These are phyloP conservation scores for Epichloe aotearoae DNA, from an alignment of 2,329 filamentous ascomycete genomes.

Conservation along the genomic window DNA sequence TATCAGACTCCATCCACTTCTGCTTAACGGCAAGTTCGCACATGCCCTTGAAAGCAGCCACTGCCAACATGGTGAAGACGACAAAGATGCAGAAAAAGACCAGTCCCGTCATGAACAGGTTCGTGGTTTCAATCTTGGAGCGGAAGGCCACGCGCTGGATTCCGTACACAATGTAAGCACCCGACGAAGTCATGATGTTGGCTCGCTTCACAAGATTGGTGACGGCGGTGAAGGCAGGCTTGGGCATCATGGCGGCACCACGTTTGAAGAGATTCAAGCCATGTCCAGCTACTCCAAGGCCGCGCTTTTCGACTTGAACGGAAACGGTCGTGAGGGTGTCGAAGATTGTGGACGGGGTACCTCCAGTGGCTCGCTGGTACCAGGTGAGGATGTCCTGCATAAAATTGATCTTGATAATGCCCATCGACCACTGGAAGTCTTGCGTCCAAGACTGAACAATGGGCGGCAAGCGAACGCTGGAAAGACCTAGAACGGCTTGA, in stretches of 20 bases:
- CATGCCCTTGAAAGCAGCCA: constrained; percentile 66
- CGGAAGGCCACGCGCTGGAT: constrained; percentile 77
- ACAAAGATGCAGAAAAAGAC: constrained; percentile 83
- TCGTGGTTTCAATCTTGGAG: constrained; percentile 69
- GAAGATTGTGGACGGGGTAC: constrained; percentile 66
- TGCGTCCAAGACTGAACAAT: constrained; percentile 90
- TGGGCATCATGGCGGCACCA: constrained; percentile 37
- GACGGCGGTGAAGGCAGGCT: constrained; percentile 21
- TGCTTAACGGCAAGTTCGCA: constrained; percentile 65
- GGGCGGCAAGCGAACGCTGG: constrained; percentile 67
- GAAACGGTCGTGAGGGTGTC: constrained; percentile 62
- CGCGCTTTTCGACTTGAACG: constrained; percentile 65
- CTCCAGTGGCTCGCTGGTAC: constrained; percentile 90
- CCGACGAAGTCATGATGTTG: constrained; percentile 39
- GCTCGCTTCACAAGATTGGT: constrained; percentile 37
- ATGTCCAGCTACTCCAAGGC: constrained; percentile 24
- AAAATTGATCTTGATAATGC: constrained; percentile 78
- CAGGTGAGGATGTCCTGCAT: constrained; percentile 83
- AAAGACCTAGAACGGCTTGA: constrained; percentile 82
- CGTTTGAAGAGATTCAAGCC: constrained; percentile 39
- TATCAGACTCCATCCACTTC: constrained; percentile 69
- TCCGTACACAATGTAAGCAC: constrained; percentile 55
- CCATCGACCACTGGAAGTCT: constrained; percentile 98
- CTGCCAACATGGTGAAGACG: constrained; percentile 55
- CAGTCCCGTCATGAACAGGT: constrained; percentile 85